phyloP scores from a whole-genome alignment of 305 asterid species.

The Solanum hybrid region DNA sequence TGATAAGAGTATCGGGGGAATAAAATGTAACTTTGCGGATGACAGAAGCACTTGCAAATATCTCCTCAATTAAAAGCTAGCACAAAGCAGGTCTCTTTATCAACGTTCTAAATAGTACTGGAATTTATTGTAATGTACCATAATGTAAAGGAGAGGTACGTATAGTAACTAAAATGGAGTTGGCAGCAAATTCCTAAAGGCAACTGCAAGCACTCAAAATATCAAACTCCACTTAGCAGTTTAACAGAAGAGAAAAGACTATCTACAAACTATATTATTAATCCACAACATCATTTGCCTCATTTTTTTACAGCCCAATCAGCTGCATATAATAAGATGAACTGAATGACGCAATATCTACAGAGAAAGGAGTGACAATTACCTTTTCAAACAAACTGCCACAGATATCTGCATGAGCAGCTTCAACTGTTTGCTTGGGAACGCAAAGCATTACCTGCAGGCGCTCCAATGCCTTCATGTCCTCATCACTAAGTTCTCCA shows the following conservation, averaged over 20 bases:
- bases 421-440: constrained; percentile 85
- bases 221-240: background rate
- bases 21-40: background rate
- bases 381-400: constrained; percentile 97
- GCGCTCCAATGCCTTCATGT: constrained; percentile 70
- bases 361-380: constrained; percentile 8
- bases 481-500: constrained; percentile 86
- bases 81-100: background rate
- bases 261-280: background rate
- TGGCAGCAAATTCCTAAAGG: background rate
- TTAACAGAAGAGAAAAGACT: background rate
- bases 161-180: background rate
- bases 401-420: constrained; percentile 86
- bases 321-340: background rate
- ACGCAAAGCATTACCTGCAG: constrained; percentile 86
- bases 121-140: background rate
- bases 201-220: background rate
- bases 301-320: background rate
- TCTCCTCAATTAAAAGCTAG: background rate
- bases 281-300: background rate
- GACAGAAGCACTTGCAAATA: background rate
- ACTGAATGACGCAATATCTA: background rate
- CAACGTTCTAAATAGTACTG: background rate
- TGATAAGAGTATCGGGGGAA: background rate
- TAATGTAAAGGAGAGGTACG: background rate